phyloP scores from a whole-genome alignment of 202 grass and related monocot species.

The Bolboschoenoplectus hybrid region DNA sequence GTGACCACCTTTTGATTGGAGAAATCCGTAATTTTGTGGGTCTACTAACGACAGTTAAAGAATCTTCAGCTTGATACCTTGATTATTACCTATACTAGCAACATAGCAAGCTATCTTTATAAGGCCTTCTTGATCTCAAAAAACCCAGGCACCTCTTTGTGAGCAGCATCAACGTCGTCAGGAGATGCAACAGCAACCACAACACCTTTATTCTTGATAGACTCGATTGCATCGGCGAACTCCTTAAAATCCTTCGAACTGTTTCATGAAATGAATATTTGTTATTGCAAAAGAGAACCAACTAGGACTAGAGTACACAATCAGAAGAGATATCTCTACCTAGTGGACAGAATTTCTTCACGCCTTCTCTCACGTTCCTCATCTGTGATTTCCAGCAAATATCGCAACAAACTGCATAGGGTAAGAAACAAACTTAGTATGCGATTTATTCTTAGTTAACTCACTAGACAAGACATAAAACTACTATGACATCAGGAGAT shows the following conservation, averaged over 20 bases:
- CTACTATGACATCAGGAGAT: not conserved
- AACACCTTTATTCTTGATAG: constrained; percentile 73
- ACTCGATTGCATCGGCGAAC: constrained; percentile 81
- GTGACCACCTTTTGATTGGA: constrained; percentile 1
- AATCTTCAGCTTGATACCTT: not conserved
- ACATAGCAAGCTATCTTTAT: constrained; percentile 46
- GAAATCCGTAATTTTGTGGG: not conserved
- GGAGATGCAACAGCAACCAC: constrained; percentile 87
- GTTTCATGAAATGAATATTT: constrained; percentile 29
- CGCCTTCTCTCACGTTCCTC: constrained; percentile 88
- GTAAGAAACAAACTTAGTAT: constrained; percentile 8
- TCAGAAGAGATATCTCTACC: constrained; percentile 48
- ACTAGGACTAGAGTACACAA: not conserved
- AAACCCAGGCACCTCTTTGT: constrained; percentile 57
- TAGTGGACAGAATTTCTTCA: constrained; percentile 91
- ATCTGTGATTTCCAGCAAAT: constrained; percentile 81
- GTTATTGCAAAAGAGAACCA: constrained; percentile 9
- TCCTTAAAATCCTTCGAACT: constrained; percentile 96
- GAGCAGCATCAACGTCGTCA: constrained; percentile 71
- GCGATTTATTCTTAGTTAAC: not conserved
- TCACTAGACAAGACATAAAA: constrained; percentile 24
- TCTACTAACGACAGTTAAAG: not conserved
- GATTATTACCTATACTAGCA: constrained; percentile 28
- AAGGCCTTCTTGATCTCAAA: constrained; percentile 73
- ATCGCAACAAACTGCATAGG: constrained; percentile 71